Percentiles rank a stretch among this genome's conserved stretches.
phyloP scores from a whole-genome alignment of 2,329 filamentous ascomycete genomes.

The Pyrenophora teres region DNA sequence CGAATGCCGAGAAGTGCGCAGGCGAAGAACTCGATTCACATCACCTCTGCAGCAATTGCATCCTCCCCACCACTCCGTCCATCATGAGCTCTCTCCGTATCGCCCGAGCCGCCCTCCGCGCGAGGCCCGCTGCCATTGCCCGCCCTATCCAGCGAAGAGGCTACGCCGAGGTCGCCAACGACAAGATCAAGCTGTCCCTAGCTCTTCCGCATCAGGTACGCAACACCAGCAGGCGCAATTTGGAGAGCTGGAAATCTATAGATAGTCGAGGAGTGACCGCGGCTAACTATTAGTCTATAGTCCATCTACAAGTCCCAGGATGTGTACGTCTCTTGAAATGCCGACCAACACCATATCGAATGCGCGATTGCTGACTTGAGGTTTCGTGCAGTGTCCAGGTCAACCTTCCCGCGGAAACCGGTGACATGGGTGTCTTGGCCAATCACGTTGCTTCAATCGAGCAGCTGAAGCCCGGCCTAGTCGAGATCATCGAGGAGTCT shows the following conservation, averaged over 20 bases:
- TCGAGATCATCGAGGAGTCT: conserved; percentile 94
- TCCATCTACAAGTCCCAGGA: conserved; percentile 72
- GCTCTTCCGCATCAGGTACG: conserved; percentile 98
- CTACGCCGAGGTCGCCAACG: conserved; percentile 68
- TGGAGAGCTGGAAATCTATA: conserved; percentile 4
- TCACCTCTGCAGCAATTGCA: too few species aligned
- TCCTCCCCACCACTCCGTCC: conserved; percentile 33
- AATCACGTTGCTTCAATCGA: conserved; percentile 99
- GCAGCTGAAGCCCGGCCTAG: conserved; percentile 94
- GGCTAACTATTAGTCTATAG: conserved; percentile 50
- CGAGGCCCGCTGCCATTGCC: conserved; percentile 74
- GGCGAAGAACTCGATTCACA: too few species aligned
- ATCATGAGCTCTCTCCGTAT: conserved; percentile 93
- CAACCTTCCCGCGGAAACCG: conserved; percentile 97
- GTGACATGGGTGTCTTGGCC: conserved; percentile 99
- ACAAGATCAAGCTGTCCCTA: conserved; percentile 93
- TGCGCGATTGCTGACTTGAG: conserved; percentile 38
- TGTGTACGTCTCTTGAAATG: conserved; percentile 62
- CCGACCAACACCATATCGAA: conserved; percentile 31
- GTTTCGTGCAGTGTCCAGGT: conserved; percentile 77
- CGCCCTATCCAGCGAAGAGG: conserved; percentile 81
- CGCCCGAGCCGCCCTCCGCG: conserved; percentile 86
- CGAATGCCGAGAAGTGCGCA: too few species aligned
- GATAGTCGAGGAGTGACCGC: background rate
- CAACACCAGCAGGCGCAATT: conserved; percentile 19